Percentiles rank a stretch among this genome's conserved stretches.
phyloP scores from a whole-genome alignment of 2,329 filamentous ascomycete genomes.

The Juglanconis juglandina region DNA sequence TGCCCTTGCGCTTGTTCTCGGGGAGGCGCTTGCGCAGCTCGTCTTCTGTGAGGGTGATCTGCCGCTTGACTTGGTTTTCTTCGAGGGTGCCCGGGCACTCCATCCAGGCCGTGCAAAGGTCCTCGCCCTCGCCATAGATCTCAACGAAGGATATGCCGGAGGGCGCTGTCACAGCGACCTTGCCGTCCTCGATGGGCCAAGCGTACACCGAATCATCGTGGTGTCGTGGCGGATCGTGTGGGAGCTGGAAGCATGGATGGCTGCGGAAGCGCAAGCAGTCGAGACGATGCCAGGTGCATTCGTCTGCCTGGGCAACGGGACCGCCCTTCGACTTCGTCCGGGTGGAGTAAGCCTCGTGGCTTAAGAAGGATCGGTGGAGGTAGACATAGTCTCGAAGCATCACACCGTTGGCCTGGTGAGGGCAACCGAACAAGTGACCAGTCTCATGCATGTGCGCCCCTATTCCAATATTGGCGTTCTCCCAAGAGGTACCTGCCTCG shows the following conservation, averaged over 20 bases:
- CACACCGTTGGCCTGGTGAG: conserved; percentile 84
- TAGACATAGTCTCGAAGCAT: conserved; percentile 88
- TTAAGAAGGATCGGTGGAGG: conserved; percentile 78
- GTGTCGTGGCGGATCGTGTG: conserved; percentile 64
- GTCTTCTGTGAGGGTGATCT: conserved; percentile 70
- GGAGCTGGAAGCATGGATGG: conserved; percentile 85
- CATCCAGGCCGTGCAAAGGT: conserved; percentile 74
- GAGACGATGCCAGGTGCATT: conserved; percentile 87
- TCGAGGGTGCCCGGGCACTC: conserved; percentile 65
- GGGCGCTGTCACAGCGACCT: conserved; percentile 71
- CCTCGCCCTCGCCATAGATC: conserved; percentile 75
- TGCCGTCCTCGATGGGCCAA: conserved; percentile 77
- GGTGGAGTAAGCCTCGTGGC: conserved; percentile 80
- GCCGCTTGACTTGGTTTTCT: conserved; percentile 49
- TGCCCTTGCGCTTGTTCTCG: conserved; percentile 67
- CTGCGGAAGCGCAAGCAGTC: conserved; percentile 85
- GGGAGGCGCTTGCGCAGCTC: conserved; percentile 70
- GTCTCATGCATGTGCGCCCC: conserved; percentile 90
- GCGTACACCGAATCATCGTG: conserved; percentile 77
- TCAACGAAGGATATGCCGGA: conserved; percentile 85
- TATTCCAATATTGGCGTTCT: conserved; percentile 90
- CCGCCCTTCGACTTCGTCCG: conserved; percentile 81
- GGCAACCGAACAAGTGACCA: conserved; percentile 85
- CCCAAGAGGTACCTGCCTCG: conserved; percentile 88
- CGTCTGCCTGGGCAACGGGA: conserved; percentile 70